Evolutionary conservation across 805 yeast genomes (phyloP), one percentile per base, ranked within the genome.

Genomic region (Kodamaea kaohsiungensis): DNA sequence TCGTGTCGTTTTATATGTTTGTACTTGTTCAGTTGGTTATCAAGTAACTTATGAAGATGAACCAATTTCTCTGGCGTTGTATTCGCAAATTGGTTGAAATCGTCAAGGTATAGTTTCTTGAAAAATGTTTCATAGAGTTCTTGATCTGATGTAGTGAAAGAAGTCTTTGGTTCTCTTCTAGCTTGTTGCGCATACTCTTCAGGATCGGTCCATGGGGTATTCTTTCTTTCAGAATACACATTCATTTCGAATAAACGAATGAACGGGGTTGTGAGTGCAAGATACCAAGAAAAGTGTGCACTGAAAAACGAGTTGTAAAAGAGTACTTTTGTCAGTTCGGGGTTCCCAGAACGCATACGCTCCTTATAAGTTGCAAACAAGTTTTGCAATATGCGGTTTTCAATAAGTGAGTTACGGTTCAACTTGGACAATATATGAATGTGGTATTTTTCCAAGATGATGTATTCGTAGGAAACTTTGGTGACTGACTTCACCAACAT

Each of bases 361-460:
- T 59, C 53, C 27, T 58, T 53, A 60, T 62, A 68, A 12, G 53
- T 55, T 12, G 60, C 55, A 53, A 66, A 74, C 16, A 75, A 59
- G 12, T 51, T 49, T 10, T 54, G 52, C 2, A 70, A 58, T 9
- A 67, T 52, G 33, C 69, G 56, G 35, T 58, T 48, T 38, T 71
- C 75, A 7, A 76, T 59, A 12, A 73, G 54, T 2, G 66, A 67
- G 54, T 73, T 71, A 50, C 64, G 62, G 56, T 67, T 64, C 38
- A 74, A 59, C 55, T 75, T 75, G 13, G 67, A 55, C 38, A 73
- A 58, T 12, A 75, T 69, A 38, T 76, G 76, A 25, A 76, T 64
- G 48, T 63, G 67, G 56, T 76, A 76, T 49, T 66, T 71, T 47
- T 76, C 80, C 52, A 76, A 63, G 18, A 75, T 59, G 48, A 72